These are phyloP conservation scores for Globisporangium emineosum DNA, from an alignment of 352 stramenopile genomes.

Conservation along the genomic window DNA sequence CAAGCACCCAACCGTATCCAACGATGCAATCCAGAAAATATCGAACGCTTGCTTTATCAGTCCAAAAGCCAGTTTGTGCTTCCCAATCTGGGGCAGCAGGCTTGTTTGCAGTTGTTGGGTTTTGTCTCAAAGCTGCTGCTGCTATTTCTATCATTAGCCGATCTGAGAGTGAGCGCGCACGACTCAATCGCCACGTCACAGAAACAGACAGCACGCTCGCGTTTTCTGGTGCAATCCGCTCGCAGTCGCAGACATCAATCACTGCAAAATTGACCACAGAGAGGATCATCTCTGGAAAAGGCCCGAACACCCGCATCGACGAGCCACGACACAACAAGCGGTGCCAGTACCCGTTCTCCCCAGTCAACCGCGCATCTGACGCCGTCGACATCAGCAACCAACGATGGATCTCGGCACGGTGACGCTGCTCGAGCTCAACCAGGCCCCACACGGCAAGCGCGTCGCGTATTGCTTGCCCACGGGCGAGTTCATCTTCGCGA, in stretches of 20 bases:
- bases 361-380: background rate
- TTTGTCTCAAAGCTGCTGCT: background rate
- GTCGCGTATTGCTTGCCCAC: constrained; percentile 68
- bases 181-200: background rate
- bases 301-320: background rate
- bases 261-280: background rate
- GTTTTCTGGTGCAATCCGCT: background rate
- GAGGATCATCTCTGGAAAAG: background rate
- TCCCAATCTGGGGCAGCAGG: background rate
- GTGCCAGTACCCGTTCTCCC: background rate
- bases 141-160: background rate
- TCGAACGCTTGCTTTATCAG: background rate
- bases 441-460: constrained; percentile 39
- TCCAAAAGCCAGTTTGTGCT: constrained; percentile 2
- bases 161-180: background rate
- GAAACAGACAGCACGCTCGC: background rate
- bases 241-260: background rate
- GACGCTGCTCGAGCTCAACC: constrained; percentile 63
- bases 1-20: no score
- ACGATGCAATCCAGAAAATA: constrained; percentile 3
- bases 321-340: background rate
- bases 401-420: constrained; percentile 49
- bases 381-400: constrained; percentile 5
- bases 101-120: background rate
- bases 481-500: constrained; percentile 76